Evolutionary conservation across 169 alveolate genomes (phyloP).

Genomic region (Cryptosporidium parvum): DNA sequence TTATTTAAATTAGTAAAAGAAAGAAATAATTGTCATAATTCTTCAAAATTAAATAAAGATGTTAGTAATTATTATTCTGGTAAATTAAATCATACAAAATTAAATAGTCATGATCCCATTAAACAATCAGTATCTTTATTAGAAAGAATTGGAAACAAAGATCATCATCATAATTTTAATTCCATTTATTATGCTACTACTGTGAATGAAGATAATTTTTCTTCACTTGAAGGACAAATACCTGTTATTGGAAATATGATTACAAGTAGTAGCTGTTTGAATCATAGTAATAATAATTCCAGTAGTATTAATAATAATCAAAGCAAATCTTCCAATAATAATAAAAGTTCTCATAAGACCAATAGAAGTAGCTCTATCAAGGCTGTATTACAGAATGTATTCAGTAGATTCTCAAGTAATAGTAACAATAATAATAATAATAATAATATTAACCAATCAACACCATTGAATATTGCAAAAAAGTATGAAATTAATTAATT

Average conservation of each 20-base stretch:
- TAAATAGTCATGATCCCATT: not conserved
- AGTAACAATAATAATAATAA: not conserved
- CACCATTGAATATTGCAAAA: conserved; percentile 19
- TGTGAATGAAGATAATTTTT: conserved; percentile 26
- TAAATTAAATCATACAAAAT: not conserved
- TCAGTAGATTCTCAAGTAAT: conserved; percentile 60
- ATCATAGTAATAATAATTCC: not conserved
- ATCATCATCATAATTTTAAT: not conserved
- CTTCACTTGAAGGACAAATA: conserved; percentile 41
- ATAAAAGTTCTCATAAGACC: conserved; percentile 20
- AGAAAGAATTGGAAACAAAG: not conserved
- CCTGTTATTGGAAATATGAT: conserved; percentile 44
- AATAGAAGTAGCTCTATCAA: conserved; percentile 54
- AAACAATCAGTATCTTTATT: not conserved
- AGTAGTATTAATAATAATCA: not conserved
- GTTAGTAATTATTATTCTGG: not conserved
- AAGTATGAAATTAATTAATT: conserved; percentile 59
- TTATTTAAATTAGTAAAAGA: not conserved
- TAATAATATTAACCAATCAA: not conserved
- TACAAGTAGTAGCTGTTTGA: conserved; percentile 4
- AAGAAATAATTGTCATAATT: too few relatives aligned
- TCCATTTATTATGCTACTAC: conserved; percentile 46
- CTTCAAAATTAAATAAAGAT: not conserved
- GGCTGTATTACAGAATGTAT: conserved; percentile 66
- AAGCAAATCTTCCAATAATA: not conserved